Base-by-base conservation (phyloP, 1,284 basidiomycete species). In the Ganoderma multipileum region DNA sequence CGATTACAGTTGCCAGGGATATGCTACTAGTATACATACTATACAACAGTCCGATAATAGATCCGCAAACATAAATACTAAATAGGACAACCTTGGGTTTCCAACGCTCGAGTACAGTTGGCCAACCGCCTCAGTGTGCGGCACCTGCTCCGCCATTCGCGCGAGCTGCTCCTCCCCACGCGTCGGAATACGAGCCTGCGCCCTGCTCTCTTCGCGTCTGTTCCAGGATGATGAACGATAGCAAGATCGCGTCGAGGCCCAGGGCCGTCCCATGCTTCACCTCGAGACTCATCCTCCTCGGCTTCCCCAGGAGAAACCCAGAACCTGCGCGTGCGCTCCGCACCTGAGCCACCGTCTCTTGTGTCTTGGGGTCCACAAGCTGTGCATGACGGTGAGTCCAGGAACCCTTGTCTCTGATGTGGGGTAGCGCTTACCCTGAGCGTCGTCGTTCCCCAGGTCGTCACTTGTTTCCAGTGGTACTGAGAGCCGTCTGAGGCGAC, bases 401-500 rank as follows among this genome's bases (percentile, higher is more conserved):
- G 23, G 50, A 33, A 58, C 57, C 33, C 28, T 23, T 3, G 28
- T 30, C 16, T 39, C 33, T 9, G 33, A 58, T 23, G 33, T 36
- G 50, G 26, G 14, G 23, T 23, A 28, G 26, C 11, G 20, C 64
- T 38, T 20, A 61, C 64, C 64, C 52, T 61, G 16, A 65, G 39
- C 14, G 59, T 54, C 11, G 20, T 52, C 16, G 36, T n/a, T 11
- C 66, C 64, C 61, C 41, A 65, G n/a, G 23, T 47, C 36, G 58
- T 61, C 26, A 41, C 44, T 44, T 52, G 57, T 26, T 65, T 65
- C 64, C 64, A 65, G 36, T 65, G 30, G 58, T 65, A 65, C n/a
- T 59, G 18, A 18, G 23, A 44, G 12, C 64, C 64, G 36, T 47
- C 59, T 6, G 57, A 28, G 18, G 26, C 64, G 4, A 65, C 58